Percentiles rank a stretch among this genome's conserved stretches.
Evolutionary conservation across 257 asterid species (phyloP).

Genomic region (Lithospermum erythrorhizon): DNA sequence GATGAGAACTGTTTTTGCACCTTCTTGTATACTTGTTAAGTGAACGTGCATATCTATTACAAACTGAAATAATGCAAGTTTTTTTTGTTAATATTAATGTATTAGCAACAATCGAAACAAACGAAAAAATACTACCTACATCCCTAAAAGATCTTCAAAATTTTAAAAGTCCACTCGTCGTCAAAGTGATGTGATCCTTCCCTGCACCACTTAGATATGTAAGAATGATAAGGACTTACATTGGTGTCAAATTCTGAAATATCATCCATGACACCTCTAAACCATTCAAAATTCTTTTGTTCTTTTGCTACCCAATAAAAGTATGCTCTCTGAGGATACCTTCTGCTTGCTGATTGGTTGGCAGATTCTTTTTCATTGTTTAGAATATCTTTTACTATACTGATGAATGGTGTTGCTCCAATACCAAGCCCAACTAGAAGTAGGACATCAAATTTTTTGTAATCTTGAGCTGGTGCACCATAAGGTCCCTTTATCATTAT

Average conservation of each 20-base stretch:
- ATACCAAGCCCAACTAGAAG: constrained; percentile 81
- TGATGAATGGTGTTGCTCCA: constrained; percentile 89
- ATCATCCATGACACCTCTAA: constrained; percentile 94
- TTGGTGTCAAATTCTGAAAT: constrained; percentile 66
- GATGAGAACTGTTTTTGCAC: constrained; percentile 86
- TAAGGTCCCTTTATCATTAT: constrained; percentile 80
- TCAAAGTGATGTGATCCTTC: no score
- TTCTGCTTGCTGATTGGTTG: constrained; percentile 10
- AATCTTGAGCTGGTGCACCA: constrained; percentile 92
- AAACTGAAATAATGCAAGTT: constrained; percentile 29
- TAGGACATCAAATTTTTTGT: constrained; percentile 72
- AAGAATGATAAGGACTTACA: constrained; percentile 26
- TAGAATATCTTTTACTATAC: constrained; percentile 73
- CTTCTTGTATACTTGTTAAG: constrained; percentile 92
- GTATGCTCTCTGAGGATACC: constrained; percentile 66
- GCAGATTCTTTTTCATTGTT: constrained; percentile 32
- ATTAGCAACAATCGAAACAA: no score
- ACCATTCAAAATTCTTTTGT: constrained; percentile 95
- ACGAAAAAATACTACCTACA: no score
- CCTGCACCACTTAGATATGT: not conserved
- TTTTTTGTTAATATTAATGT: no score
- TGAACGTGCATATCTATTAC: constrained; percentile 87
- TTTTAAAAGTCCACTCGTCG: no score
- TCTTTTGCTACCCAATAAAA: constrained; percentile 92
- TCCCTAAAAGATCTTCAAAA: no score